phyloP scores from a whole-genome alignment of 1,139 yeast genomes.

The Candida sojae region DNA sequence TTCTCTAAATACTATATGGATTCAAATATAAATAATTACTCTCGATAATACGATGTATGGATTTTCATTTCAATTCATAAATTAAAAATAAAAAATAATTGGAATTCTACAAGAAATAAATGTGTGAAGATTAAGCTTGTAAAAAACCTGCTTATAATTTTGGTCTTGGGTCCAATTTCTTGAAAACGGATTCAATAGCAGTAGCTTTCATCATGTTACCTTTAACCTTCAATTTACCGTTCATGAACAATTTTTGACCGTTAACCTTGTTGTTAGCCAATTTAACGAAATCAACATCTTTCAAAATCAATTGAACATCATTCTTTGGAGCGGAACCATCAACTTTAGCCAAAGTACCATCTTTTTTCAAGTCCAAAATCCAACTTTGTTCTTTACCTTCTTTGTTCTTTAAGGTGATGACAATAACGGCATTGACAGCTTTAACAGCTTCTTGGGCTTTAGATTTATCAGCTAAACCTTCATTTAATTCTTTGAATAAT shows the following conservation, averaged over 20 bases:
- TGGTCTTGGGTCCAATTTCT: constrained; percentile 60
- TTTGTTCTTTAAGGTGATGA: constrained; percentile 69
- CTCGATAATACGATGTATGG: background rate
- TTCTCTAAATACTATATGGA: background rate
- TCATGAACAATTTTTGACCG: constrained; percentile 83
- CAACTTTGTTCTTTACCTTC: constrained; percentile 67
- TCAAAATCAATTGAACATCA: constrained; percentile 66
- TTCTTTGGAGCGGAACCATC: constrained; percentile 54
- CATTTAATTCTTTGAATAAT: constrained; percentile 43
- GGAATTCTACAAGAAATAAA: background rate
- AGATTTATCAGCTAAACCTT: constrained; percentile 41
- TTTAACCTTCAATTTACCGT: constrained; percentile 81
- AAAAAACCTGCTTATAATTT: constrained; percentile 32
- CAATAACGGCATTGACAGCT: constrained; percentile 64
- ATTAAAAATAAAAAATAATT: background rate
- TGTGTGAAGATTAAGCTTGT: background rate
- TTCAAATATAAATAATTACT: background rate
- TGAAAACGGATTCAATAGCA: constrained; percentile 70
- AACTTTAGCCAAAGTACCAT: constrained; percentile 56
- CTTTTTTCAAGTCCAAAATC: constrained; percentile 70
- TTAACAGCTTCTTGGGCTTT: constrained; percentile 44
- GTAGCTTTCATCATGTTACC: constrained; percentile 93
- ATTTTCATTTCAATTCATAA: background rate
- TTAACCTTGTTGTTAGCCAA: constrained; percentile 77
- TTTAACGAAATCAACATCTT: constrained; percentile 66